Evolutionary conservation across 23 red algal species (phyloP).

Genomic region (Pyropia haitanensis): DNA sequence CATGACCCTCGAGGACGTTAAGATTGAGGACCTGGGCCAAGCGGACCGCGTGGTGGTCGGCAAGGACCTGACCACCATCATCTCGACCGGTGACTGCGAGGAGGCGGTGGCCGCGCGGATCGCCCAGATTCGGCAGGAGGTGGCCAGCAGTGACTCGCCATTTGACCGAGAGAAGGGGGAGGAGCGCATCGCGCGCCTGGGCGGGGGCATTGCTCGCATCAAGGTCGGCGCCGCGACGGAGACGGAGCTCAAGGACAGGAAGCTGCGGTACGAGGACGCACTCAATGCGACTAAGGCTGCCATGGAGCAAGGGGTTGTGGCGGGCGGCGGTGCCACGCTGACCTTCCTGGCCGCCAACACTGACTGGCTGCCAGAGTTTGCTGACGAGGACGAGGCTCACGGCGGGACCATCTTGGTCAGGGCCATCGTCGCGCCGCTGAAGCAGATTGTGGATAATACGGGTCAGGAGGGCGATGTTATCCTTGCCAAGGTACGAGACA

Average conservation of each 20-base stretch:
- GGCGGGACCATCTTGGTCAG: constrained; percentile 64
- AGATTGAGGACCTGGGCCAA: constrained; percentile 54
- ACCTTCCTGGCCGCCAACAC: constrained; percentile 25
- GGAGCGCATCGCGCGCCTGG: constrained; percentile 85
- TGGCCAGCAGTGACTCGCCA: constrained; percentile 60
- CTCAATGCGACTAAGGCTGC: constrained; percentile 88
- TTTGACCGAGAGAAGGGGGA: constrained; percentile 94
- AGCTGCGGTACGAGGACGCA: constrained; percentile 96
- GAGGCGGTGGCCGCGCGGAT: constrained; percentile 70
- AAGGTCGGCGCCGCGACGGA: constrained; percentile 95
- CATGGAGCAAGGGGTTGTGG: constrained; percentile 92
- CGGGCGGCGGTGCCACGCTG: constrained; percentile 76
- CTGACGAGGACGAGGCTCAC: constrained; percentile 77
- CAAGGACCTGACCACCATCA: constrained; percentile 93
- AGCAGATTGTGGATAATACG: constrained; percentile 86
- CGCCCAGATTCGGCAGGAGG: constrained; percentile 60
- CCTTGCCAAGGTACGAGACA: constrained; percentile 62
- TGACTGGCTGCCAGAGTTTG: constrained; percentile 28
- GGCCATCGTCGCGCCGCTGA: constrained; percentile 77
- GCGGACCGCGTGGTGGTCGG: constrained; percentile 86
- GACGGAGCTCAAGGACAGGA: constrained; percentile 98
- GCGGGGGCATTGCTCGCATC: constrained; percentile 95
- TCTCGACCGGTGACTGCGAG: constrained; percentile 78
- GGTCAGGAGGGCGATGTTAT: constrained; percentile 87
- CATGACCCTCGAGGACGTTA: constrained; percentile 74